These are phyloP conservation scores for Panicum virgatum DNA, from an alignment of 202 grass and related monocot species.

Conservation along the genomic window DNA sequence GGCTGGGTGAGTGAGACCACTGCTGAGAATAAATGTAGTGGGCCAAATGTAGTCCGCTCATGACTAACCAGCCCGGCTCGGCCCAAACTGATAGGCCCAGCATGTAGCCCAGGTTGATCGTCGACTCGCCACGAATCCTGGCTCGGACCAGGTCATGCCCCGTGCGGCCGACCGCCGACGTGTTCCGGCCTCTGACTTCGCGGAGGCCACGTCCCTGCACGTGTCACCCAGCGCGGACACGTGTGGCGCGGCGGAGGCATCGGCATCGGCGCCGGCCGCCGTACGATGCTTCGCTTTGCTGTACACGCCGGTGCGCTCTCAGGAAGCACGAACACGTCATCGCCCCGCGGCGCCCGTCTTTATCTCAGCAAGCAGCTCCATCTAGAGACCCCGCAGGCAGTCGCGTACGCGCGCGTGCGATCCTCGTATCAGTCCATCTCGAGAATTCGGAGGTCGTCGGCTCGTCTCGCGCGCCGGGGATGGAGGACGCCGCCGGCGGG, in stretches of 20 bases:
- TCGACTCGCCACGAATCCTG: too few relatives aligned
- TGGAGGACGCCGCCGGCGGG: neutral
- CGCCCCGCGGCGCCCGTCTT: neutral
- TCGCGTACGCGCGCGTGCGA: neutral
- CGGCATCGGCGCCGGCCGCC: neutral
- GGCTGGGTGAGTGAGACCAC: too few relatives aligned
- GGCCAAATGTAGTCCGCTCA: too few relatives aligned
- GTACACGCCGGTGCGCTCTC: neutral
- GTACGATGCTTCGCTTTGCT: neutral
- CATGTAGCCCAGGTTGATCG: too few relatives aligned
- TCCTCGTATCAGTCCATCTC: neutral
- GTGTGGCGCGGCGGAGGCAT: neutral
- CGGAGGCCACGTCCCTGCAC: neutral
- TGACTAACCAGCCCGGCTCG: too few relatives aligned
- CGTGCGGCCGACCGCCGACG: conserved; percentile 2
- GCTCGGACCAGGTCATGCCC: too few relatives aligned
- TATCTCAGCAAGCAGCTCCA: neutral
- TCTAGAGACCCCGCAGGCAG: neutral
- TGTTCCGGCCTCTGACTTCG: conserved; percentile 29
- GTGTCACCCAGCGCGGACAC: neutral
- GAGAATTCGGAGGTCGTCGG: too few relatives aligned
- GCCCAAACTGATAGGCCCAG: too few relatives aligned
- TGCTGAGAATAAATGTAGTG: too few relatives aligned
- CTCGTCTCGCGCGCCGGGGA: too few relatives aligned
- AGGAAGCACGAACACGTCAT: neutral